These are phyloP conservation scores for Euphorbia peplus DNA, from an alignment of 345 rosid genomes.

Conservation along the genomic window DNA sequence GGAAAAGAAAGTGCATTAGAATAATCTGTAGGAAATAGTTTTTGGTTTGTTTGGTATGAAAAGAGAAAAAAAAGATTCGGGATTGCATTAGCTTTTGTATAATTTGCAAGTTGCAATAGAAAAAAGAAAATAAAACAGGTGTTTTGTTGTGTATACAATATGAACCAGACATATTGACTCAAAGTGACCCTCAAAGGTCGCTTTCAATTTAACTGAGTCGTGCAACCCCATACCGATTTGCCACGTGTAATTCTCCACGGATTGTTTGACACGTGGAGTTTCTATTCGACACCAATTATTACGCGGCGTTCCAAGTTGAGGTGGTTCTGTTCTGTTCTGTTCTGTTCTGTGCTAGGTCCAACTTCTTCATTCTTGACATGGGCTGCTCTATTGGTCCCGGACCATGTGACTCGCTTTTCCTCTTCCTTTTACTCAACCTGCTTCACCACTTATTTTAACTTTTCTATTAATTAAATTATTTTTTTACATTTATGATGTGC, in stretches of 20 bases:
- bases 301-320: not conserved
- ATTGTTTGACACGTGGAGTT: conserved; percentile 16
- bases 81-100: too few species aligned
- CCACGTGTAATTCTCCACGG: not conserved
- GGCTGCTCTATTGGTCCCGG: not conserved
- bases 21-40: too few species aligned
- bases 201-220: not conserved
- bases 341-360: too few species aligned
- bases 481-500: too few species aligned
- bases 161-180: not conserved
- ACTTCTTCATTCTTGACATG: not conserved
- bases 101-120: too few species aligned
- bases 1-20: too few species aligned
- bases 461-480: too few species aligned
- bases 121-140: not conserved
- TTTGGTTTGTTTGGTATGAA: too few species aligned
- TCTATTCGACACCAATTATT: not conserved
- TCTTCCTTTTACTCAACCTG: not conserved
- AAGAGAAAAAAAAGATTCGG: too few species aligned
- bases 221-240: conserved; percentile 12
- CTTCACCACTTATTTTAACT: not conserved
- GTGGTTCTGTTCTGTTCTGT: too few species aligned
- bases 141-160: not conserved
- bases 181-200: not conserved
- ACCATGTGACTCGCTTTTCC: conserved; percentile 21